Evolutionary conservation across 805 yeast species (phyloP).

Genomic region (Yarrowia porcina): DNA sequence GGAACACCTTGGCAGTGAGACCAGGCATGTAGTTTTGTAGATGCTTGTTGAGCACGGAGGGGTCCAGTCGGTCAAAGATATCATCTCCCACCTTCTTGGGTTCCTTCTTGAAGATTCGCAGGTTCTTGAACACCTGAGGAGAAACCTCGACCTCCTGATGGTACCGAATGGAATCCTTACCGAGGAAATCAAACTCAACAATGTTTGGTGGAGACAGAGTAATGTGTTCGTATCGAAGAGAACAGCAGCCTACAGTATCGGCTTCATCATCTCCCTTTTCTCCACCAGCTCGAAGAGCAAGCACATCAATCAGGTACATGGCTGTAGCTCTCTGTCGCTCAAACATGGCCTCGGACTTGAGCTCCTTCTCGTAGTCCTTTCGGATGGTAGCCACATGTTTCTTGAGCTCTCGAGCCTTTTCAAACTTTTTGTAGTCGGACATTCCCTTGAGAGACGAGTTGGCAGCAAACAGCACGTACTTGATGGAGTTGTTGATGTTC

Average conservation of each 20-base stretch:
- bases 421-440: constrained; percentile 87
- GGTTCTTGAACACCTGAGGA: constrained; percentile 83
- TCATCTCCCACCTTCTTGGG: constrained; percentile 93
- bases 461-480: constrained; percentile 89
- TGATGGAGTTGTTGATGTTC: constrained; percentile 75
- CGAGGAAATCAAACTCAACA: constrained; percentile 86
- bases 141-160: constrained; percentile 92
- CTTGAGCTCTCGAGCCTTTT: constrained; percentile 84
- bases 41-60: constrained; percentile 76
- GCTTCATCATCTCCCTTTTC: constrained; percentile 97
- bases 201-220: constrained; percentile 79
- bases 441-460: constrained; percentile 87
- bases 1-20: constrained; percentile 91
- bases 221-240: constrained; percentile 84
- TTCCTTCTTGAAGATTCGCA: constrained; percentile 77
- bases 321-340: constrained; percentile 93
- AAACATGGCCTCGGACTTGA: constrained; percentile 73
- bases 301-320: constrained; percentile 83
- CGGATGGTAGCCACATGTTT: constrained; percentile 69
- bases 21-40: constrained; percentile 90
- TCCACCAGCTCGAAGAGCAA: constrained; percentile 97
- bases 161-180: constrained; percentile 91
- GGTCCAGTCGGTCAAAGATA: constrained; percentile 85
- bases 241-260: constrained; percentile 97
- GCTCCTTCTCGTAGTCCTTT: constrained; percentile 62